Percentiles rank a stretch among this genome's conserved stretches.
phyloP scores from a whole-genome alignment of 2,329 filamentous ascomycete genomes.

The Sarocladium kiliense region DNA sequence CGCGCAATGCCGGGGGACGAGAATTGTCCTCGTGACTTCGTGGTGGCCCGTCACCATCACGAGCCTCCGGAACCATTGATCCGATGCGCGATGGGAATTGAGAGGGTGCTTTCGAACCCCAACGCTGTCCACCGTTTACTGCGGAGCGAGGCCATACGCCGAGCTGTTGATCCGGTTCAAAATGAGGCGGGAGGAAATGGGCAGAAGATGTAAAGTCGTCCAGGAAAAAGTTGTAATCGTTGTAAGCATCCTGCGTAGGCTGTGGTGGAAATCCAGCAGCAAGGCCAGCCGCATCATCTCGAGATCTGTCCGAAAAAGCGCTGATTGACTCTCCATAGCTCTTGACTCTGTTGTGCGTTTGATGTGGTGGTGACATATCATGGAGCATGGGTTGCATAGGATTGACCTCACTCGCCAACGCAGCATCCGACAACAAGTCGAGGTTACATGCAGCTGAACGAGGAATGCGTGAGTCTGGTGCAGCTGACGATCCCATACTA shows the following conservation, averaged over 20 bases:
- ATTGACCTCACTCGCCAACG: constrained; percentile 50
- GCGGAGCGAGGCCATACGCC: constrained; percentile 43
- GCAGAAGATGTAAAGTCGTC: constrained; percentile 51
- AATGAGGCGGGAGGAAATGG: constrained; percentile 49
- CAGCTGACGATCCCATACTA: constrained; percentile 22
- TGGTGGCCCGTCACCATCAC: constrained; percentile 29
- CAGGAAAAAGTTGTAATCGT: constrained; percentile 55
- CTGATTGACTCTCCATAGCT: constrained; percentile 43
- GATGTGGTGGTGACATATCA: constrained; percentile 38
- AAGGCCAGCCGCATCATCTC: constrained; percentile 40
- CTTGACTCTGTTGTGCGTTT: constrained; percentile 39
- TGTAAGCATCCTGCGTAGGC: constrained; percentile 33
- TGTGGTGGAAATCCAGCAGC: constrained; percentile 30
- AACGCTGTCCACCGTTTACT: constrained; percentile 28
- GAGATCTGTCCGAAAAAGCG: constrained; percentile 40
- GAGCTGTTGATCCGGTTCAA: constrained; percentile 49
- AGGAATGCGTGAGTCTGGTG: constrained; percentile 38
- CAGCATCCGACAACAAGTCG: constrained; percentile 55
- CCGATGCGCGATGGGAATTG: constrained; percentile 51
- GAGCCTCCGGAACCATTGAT: constrained; percentile 48
- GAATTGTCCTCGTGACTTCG: constrained; percentile 24
- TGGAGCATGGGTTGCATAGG: constrained; percentile 46
- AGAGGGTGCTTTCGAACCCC: constrained; percentile 42
- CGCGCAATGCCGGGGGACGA: constrained; percentile 35
- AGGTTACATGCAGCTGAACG: constrained; percentile 49